Conservation (phyloP, 257 asterid species). For the Dorcoceras hygrometricum region DNA sequence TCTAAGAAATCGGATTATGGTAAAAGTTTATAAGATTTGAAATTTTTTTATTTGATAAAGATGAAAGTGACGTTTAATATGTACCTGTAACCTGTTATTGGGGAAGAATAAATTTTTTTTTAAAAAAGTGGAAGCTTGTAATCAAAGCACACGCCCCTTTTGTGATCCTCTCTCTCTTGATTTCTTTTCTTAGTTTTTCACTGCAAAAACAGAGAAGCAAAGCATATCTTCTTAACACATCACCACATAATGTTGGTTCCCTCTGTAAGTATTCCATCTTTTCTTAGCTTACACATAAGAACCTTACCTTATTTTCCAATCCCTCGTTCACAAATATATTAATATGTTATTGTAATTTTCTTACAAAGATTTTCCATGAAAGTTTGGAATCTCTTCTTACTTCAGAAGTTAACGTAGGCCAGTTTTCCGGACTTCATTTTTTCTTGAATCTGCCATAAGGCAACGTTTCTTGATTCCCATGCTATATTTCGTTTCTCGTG, state of each 20-base stretch:
- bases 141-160: conserved; percentile 50
- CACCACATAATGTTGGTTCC: conserved; percentile 45
- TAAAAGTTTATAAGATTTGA: not conserved
- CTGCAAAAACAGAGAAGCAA: conserved; percentile 60
- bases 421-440: conserved; percentile 29
- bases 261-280: conserved; percentile 57
- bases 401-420: conserved; percentile 38
- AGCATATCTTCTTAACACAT: conserved; percentile 56
- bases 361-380: conserved; percentile 37
- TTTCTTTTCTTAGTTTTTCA: conserved; percentile 19
- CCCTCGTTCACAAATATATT: conserved; percentile 24
- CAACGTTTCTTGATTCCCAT: conserved; percentile 13
- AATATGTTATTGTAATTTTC: conserved; percentile 24
- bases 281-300: conserved; percentile 88
- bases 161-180: conserved; percentile 23
- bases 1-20: not conserved
- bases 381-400: conserved; percentile 57
- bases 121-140: conserved; percentile 47
- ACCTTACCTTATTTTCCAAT: conserved; percentile 36
- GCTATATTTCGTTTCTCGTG: conserved; percentile 20
- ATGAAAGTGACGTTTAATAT: not conserved
- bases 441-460: conserved; percentile 20
- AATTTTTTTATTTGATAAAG: not conserved
- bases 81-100: not conserved
- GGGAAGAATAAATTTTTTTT: conserved; percentile 44